These are phyloP conservation scores for Lenwebbia sp. DNA, from an alignment of 345 rosid genomes.

Conservation along the genomic window DNA sequence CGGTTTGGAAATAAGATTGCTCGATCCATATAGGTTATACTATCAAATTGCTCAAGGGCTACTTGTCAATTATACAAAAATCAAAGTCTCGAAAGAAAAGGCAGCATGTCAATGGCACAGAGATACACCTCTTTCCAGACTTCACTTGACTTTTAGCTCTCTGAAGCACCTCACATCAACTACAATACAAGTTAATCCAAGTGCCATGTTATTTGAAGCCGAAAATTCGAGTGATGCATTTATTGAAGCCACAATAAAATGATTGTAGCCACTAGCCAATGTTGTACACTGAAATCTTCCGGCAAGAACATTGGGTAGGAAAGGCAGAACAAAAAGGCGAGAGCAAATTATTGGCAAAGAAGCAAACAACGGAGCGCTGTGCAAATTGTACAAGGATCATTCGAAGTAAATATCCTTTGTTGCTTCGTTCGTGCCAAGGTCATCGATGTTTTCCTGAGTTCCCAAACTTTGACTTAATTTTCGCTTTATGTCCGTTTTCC, in stretches of 20 bases:
- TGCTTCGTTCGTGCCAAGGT: not conserved
- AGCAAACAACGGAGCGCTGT: not conserved
- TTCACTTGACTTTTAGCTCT: not conserved
- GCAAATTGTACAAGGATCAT: not conserved
- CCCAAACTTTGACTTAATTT: not conserved
- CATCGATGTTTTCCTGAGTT: not conserved
- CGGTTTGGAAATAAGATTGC: not conserved
- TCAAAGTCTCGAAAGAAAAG: not conserved
- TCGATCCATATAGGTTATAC: not conserved
- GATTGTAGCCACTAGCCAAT: not conserved
- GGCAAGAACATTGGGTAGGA: not conserved
- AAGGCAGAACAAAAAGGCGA: not conserved
- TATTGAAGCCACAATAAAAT: not conserved
- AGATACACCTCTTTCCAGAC: not conserved
- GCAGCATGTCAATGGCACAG: not conserved
- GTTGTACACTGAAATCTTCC: not conserved
- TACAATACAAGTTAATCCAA: not conserved
- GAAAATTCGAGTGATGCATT: not conserved
- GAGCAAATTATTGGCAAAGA: not conserved
- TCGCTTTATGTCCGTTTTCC: slow-evolving; percentile 35
- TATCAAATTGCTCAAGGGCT: not conserved
- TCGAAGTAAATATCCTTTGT: not conserved
- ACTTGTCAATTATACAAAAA: not conserved
- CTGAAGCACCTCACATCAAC: not conserved
- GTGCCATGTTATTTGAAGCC: not conserved